These are phyloP conservation scores for Cercospora sp. DNA, from an alignment of 2,329 filamentous ascomycete species.

Conservation along the genomic window DNA sequence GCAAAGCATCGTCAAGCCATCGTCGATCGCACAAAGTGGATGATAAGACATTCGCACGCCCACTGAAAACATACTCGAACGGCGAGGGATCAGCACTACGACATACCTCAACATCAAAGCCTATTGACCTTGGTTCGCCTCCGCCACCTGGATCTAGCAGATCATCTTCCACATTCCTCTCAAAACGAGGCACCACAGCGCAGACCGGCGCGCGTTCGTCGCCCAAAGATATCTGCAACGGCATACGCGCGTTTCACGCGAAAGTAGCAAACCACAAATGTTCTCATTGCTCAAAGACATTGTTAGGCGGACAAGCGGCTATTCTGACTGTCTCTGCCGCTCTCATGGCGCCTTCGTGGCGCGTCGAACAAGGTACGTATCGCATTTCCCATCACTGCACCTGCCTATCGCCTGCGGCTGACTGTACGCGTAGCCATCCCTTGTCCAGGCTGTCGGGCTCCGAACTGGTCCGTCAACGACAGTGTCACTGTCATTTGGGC, in stretches of 20 bases:
- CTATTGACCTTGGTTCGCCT: neutral
- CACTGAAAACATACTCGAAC: neutral
- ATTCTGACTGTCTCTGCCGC: neutral
- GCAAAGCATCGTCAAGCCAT: neutral
- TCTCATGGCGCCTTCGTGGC: neutral
- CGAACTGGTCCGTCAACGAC: neutral
- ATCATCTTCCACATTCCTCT: neutral
- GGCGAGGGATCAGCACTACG: neutral
- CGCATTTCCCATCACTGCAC: neutral
- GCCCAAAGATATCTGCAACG: neutral
- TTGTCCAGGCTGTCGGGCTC: neutral
- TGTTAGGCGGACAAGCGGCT: neutral
- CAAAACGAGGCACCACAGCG: neutral
- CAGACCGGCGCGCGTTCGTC: neutral
- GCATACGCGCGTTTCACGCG: neutral
- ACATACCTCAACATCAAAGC: neutral
- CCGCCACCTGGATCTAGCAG: neutral
- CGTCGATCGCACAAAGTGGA: neutral
- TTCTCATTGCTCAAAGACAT: neutral
- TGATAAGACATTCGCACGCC: neutral
- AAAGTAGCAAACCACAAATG: neutral
- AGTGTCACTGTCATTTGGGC: slow-evolving; percentile 41
- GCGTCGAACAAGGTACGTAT: neutral
- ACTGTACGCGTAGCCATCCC: neutral
- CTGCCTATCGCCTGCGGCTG: neutral